Evolutionary conservation across 1,139 yeast genomes (phyloP).

Genomic region (Hansenula lynferdii): DNA sequence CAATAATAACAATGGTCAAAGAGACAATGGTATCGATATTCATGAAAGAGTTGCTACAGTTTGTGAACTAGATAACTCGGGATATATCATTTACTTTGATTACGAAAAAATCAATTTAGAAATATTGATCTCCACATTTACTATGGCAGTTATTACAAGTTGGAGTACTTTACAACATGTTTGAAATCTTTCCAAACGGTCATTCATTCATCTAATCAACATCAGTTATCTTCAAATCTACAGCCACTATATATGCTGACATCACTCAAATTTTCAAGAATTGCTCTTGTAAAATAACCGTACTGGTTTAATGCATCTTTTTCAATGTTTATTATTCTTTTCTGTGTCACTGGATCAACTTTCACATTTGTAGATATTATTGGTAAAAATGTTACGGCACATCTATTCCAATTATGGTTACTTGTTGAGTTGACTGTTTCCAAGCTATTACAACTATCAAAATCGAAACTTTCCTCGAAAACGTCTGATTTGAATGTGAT

Average conservation of each 20-base stretch:
- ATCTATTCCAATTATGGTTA: slow-evolving; percentile 30
- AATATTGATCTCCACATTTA: slow-evolving; percentile 17
- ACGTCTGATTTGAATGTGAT: slow-evolving; percentile 23
- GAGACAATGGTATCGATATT: slow-evolving; percentile 1
- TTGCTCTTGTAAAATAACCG: slow-evolving; percentile 2
- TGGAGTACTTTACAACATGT: too few species aligned
- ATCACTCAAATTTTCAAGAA: slow-evolving; percentile 1
- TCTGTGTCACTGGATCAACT: slow-evolving; percentile 30
- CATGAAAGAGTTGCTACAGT: slow-evolving; percentile 17
- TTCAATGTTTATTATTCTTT: slow-evolving; percentile 28
- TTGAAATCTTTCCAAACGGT: too few species aligned
- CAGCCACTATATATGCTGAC: slow-evolving; percentile 5
- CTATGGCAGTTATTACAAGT: slow-evolving; percentile 4
- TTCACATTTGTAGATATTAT: slow-evolving; percentile 28
- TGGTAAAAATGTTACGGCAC: slow-evolving; percentile 31
- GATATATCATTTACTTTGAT: slow-evolving; percentile 12
- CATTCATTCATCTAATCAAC: too few species aligned
- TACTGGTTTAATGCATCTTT: slow-evolving; percentile 18
- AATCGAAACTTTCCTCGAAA: slow-evolving; percentile 27
- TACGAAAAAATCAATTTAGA: slow-evolving; percentile 18
- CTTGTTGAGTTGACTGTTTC: slow-evolving; percentile 22
- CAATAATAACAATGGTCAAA: slow-evolving; percentile 3
- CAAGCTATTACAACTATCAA: slow-evolving; percentile 13
- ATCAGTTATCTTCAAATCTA: background rate
- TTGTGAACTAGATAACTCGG: slow-evolving; percentile 8